These are phyloP conservation scores for Fraxinus latifolia DNA, from an alignment of 305 asterid genomes.

Conservation along the genomic window DNA sequence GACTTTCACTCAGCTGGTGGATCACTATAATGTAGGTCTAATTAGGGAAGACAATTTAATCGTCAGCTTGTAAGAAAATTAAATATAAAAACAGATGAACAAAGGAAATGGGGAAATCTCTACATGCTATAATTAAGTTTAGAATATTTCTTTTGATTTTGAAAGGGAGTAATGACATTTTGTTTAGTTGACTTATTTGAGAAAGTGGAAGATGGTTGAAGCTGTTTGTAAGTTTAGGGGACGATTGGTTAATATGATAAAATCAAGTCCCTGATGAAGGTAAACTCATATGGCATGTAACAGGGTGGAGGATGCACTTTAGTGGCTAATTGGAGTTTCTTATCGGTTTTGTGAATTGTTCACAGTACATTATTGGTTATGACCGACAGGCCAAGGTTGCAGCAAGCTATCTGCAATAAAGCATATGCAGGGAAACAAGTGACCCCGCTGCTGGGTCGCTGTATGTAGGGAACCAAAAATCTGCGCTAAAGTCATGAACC, in stretches of 20 bases:
- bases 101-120: background rate
- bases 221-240: background rate
- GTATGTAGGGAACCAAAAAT: background rate
- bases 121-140: background rate
- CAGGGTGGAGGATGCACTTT: background rate
- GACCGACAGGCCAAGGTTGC: background rate
- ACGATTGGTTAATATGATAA: background rate
- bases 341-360: background rate
- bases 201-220: background rate
- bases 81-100: background rate
- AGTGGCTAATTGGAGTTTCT: conserved; percentile 3
- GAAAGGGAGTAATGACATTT: background rate
- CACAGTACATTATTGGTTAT: background rate
- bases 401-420: background rate
- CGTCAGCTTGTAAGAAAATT: background rate
- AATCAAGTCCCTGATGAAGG: background rate
- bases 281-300: background rate
- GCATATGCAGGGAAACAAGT: conserved; percentile 4
- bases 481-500: background rate
- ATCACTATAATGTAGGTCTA: background rate
- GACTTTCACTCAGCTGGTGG: background rate
- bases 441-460: background rate
- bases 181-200: background rate
- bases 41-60: background rate
- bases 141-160: background rate